A percentile compares a stretch with the other conserved stretches of the same genome.
phyloP scores from a whole-genome alignment of 2,329 filamentous ascomycete species.

The Nothopassalora personata region DNA sequence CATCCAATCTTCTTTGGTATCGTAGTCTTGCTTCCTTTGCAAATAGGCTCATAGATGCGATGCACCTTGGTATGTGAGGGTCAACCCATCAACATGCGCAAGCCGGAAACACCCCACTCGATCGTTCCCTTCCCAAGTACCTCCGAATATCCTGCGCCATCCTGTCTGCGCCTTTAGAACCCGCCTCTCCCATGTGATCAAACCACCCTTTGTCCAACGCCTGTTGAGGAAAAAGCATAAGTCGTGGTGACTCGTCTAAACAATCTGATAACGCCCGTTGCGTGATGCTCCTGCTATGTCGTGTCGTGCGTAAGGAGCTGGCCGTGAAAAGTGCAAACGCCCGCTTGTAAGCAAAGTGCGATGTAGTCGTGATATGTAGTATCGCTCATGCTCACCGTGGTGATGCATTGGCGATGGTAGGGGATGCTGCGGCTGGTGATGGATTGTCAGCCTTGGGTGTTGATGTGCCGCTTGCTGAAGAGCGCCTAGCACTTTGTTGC shows the following conservation, averaged over 20 bases:
- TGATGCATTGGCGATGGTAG: constrained; percentile 15
- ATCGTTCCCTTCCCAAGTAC: neutral
- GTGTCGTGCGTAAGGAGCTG: neutral
- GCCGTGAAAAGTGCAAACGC: neutral
- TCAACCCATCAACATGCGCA: neutral
- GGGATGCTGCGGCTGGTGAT: constrained; percentile 12
- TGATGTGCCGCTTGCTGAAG: constrained; percentile 16
- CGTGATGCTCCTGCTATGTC: neutral
- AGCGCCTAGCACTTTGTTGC: constrained; percentile 32
- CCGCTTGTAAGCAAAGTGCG: neutral
- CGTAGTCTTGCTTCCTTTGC: neutral
- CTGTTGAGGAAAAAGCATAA: neutral
- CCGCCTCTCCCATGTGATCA: neutral
- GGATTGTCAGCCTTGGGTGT: constrained; percentile 17
- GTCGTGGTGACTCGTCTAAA: neutral
- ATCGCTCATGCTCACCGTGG: constrained; percentile 13
- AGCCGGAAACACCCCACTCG: neutral
- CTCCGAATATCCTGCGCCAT: neutral
- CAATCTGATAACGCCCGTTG: neutral
- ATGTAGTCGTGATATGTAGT: neutral
- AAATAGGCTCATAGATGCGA: neutral
- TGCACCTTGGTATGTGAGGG: neutral
- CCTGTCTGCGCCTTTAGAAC: neutral
- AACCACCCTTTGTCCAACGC: neutral
- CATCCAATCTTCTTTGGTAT: neutral